Percentiles rank a stretch among this genome's conserved stretches.
These are phyloP conservation scores for Monosporascus sp. DNA, from an alignment of 2,329 filamentous ascomycete genomes.

Conservation along the genomic window DNA sequence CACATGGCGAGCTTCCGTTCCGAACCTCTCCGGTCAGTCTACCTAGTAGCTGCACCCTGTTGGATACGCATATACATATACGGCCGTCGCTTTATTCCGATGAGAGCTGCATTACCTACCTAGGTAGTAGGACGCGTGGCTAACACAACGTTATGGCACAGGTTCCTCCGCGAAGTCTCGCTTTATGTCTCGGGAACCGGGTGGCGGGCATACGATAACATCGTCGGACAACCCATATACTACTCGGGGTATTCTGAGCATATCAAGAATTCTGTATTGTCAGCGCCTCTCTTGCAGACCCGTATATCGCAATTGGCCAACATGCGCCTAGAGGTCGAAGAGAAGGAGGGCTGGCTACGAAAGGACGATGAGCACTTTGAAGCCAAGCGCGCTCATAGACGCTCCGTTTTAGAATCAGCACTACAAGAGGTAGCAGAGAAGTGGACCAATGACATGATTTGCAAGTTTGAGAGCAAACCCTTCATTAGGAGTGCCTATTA, in stretches of 20 bases:
- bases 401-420: constrained; percentile 62
- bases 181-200: constrained; percentile 88
- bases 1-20: constrained; percentile 83
- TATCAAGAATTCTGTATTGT: constrained; percentile 75
- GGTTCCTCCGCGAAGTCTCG: constrained; percentile 89
- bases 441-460: constrained; percentile 94
- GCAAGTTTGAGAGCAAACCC: constrained; percentile 92
- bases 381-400: constrained; percentile 47
- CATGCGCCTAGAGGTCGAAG: constrained; percentile 68
- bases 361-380: constrained; percentile 49
- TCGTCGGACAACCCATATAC: constrained; percentile 89
- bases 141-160: constrained; percentile 28
- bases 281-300: constrained; percentile 65
- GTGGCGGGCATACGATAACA: constrained; percentile 89
- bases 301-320: constrained; percentile 75
- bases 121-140: neutral
- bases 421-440: constrained; percentile 77
- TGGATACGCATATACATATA: too few relatives aligned
- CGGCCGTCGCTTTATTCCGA: too few relatives aligned
- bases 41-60: too few relatives aligned
- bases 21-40: constrained; percentile 51
- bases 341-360: constrained; percentile 63
- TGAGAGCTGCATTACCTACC: neutral
- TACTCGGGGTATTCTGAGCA: constrained; percentile 88
- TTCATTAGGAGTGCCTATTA: constrained; percentile 95